These are phyloP conservation scores for Danielia reshetovae DNA, from an alignment of 805 yeast species.

Conservation along the genomic window DNA sequence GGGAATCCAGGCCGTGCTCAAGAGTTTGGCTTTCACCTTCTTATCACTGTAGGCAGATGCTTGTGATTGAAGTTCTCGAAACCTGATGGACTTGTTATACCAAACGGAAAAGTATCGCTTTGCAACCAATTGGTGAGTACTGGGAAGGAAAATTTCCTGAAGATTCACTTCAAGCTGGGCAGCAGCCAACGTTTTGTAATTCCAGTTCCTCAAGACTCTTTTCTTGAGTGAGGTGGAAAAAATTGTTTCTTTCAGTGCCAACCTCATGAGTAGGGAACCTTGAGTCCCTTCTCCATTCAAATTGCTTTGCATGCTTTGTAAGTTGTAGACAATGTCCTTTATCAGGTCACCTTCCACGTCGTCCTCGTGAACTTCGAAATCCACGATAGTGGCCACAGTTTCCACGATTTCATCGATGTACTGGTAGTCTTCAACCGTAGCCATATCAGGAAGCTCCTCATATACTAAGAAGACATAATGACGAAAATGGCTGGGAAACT, in stretches of 20 bases:
- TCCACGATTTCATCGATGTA: conserved; percentile 19
- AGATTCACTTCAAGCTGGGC: conserved; percentile 13
- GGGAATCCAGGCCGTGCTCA: conserved; percentile 9
- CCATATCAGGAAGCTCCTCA: conserved; percentile 17
- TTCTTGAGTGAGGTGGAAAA: conserved; percentile 2
- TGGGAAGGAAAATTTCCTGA: conserved; percentile 7
- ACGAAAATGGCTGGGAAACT: conserved; percentile 21
- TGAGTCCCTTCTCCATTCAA: conserved; percentile 2
- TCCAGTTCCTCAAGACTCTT: conserved; percentile 21
- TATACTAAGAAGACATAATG: conserved; percentile 21
- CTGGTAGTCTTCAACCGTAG: conserved; percentile 16
- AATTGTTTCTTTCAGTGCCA: conserved; percentile 18
- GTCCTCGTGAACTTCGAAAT: conserved; percentile 25
- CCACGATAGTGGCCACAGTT: conserved; percentile 22
- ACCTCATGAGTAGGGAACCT: conserved; percentile 30
- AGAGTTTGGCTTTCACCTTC: conserved; percentile 7
- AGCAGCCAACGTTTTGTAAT: conserved; percentile 8
- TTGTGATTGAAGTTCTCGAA: conserved; percentile 9
- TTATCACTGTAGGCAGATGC: conserved; percentile 12
- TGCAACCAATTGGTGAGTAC: neutral
- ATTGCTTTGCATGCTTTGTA: conserved; percentile 19
- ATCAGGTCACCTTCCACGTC: conserved; percentile 17
- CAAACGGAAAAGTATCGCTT: conserved; percentile 10
- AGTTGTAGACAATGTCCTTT: conserved; percentile 18
- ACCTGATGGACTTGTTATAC: conserved; percentile 7